These are phyloP conservation scores for Pestalotiopsis fici DNA, from an alignment of 2,329 filamentous ascomycete species.

Conservation along the genomic window DNA sequence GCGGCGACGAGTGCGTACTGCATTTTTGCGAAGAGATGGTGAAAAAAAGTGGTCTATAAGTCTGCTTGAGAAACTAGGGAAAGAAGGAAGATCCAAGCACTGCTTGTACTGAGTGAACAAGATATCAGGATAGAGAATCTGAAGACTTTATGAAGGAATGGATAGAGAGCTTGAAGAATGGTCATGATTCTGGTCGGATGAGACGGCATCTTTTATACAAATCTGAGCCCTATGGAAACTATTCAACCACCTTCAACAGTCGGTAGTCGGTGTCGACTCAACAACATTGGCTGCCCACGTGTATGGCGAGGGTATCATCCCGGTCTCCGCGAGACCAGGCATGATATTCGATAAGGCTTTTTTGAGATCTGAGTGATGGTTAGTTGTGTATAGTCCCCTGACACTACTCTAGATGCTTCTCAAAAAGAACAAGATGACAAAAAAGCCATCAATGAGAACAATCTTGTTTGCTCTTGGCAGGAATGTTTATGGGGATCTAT, in stretches of 20 bases:
- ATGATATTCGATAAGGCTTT: not conserved
- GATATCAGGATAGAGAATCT: not conserved
- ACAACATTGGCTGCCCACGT: not conserved
- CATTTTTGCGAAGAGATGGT: conserved; percentile 16
- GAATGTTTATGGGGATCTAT: not conserved
- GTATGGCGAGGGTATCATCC: not conserved
- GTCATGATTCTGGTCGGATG: not conserved
- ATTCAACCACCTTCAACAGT: not conserved
- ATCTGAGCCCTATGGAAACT: not conserved
- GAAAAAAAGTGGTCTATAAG: not conserved
- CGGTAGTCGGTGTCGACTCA: not conserved
- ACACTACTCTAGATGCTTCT: not conserved
- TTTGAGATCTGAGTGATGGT: not conserved
- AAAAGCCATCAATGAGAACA: not conserved
- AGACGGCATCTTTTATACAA: not conserved
- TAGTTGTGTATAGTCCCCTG: not conserved
- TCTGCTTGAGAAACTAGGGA: not conserved
- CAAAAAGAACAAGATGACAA: not conserved
- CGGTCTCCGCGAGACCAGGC: not conserved
- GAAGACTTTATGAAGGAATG: not conserved
- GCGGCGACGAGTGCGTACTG: conserved; percentile 21
- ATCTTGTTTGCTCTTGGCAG: conserved; percentile 6
- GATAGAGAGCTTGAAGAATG: not conserved
- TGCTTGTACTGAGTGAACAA: conserved; percentile 6
- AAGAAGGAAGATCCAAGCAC: conserved; percentile 5